Percentiles rank a stretch among this genome's conserved stretches.
Evolutionary conservation across 345 rosid species (phyloP).

Genomic region (Stellera chamaejasme): DNA sequence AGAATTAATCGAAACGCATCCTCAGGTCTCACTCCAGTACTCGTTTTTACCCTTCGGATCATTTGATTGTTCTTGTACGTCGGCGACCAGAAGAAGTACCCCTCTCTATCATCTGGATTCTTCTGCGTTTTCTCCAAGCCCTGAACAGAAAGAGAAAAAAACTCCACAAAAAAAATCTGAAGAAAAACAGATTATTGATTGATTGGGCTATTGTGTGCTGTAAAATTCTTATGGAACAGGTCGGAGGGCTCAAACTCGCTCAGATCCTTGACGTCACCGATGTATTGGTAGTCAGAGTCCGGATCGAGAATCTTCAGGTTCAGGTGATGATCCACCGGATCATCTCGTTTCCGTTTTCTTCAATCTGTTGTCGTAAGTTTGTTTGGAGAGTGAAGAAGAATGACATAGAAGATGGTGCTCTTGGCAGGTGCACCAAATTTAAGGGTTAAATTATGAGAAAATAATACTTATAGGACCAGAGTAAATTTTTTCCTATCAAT

Average conservation of each 20-base stretch:
- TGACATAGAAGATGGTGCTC: no score
- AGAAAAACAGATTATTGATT: no score
- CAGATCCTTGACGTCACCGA: constrained; percentile 5
- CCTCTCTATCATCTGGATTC: not conserved
- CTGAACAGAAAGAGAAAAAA: not conserved
- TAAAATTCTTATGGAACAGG: constrained; percentile 1
- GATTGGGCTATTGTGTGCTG: no score
- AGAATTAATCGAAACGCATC: not conserved
- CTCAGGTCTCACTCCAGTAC: constrained; percentile 10
- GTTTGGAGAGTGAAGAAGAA: no score
- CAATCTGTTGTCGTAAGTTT: no score
- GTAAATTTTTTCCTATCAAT: no score
- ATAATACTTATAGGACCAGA: no score
- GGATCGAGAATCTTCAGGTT: not conserved
- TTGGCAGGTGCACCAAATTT: no score
- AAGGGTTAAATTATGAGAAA: no score
- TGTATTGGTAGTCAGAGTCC: not conserved
- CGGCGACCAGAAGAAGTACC: constrained; percentile 10
- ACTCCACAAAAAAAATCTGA: not conserved
- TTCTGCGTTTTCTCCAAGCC: not conserved
- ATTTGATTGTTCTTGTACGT: constrained; percentile 4
- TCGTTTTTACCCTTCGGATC: constrained; percentile 2
- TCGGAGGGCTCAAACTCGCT: constrained; percentile 4
- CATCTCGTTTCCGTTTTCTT: no score
- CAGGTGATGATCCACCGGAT: not conserved